Percentiles rank a stretch among this genome's conserved stretches.
These are phyloP conservation scores for Metschnikowia reukaufii DNA, from an alignment of 805 yeast species.

Conservation along the genomic window DNA sequence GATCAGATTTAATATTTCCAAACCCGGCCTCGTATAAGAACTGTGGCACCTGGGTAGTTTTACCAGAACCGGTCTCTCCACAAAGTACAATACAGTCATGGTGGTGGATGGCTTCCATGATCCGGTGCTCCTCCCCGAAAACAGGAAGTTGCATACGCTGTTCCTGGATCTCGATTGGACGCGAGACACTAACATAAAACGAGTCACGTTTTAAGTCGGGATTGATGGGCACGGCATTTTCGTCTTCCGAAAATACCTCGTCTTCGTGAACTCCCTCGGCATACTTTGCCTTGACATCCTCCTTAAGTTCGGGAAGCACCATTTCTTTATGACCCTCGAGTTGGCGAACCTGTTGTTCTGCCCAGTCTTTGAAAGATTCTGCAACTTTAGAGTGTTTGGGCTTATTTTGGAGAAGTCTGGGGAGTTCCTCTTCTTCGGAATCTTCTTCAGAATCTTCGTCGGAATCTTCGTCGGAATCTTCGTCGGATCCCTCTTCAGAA, in stretches of 20 bases:
- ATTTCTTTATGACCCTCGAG: slow-evolving; percentile 55
- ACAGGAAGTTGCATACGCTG: slow-evolving; percentile 80
- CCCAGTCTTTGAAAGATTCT: slow-evolving; percentile 83
- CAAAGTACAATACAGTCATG: slow-evolving; percentile 88
- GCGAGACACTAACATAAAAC: slow-evolving; percentile 62
- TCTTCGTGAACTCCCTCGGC: slow-evolving; percentile 72
- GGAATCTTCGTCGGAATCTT: slow-evolving; percentile 24
- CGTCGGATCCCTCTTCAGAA: neutral
- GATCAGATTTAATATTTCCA: slow-evolving; percentile 59
- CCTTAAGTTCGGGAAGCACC: slow-evolving; percentile 47
- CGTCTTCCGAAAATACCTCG: slow-evolving; percentile 49
- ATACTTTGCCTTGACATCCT: slow-evolving; percentile 44
- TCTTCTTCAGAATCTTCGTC: slow-evolving; percentile 28
- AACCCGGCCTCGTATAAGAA: slow-evolving; percentile 91
- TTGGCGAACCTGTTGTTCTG: slow-evolving; percentile 65
- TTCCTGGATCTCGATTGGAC: slow-evolving; percentile 66
- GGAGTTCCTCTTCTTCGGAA: slow-evolving; percentile 29
- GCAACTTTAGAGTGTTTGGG: slow-evolving; percentile 47
- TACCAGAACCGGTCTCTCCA: slow-evolving; percentile 99
- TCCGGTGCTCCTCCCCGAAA: slow-evolving; percentile 81
- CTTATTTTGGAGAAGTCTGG: slow-evolving; percentile 37
- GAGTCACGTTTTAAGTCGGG: slow-evolving; percentile 57
- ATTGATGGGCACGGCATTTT: slow-evolving; percentile 57
- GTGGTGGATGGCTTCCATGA: slow-evolving; percentile 94
- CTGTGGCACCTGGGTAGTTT: slow-evolving; percentile 97